A percentile compares a stretch with the other conserved stretches of the same genome.
phyloP scores from a whole-genome alignment of 176 grass and related monocot species.

The Eremochloa ophiuroides region DNA sequence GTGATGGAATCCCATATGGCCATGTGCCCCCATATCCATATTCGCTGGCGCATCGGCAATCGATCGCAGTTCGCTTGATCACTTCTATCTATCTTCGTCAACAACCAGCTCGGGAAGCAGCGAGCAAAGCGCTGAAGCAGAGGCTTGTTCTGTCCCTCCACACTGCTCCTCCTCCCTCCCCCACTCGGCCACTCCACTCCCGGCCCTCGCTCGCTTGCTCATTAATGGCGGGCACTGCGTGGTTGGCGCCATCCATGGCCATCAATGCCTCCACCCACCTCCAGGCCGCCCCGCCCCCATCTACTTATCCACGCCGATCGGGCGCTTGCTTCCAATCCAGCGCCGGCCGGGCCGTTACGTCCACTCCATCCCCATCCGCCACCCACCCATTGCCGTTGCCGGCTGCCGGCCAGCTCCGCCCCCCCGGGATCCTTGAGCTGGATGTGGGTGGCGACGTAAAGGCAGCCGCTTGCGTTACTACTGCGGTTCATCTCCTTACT shows the following conservation, averaged over 20 bases:
- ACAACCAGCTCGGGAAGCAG: background rate
- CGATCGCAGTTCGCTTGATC: too few species aligned
- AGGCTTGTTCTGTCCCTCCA: background rate
- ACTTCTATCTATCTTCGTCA: background rate
- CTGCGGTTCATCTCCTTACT: background rate
- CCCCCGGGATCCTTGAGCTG: constrained; percentile 27
- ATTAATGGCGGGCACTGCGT: constrained; percentile 46
- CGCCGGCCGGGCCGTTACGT: background rate
- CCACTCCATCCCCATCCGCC: background rate
- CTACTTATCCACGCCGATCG: constrained; percentile 1
- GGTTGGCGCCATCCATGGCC: constrained; percentile 32
- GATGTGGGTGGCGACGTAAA: constrained; percentile 40
- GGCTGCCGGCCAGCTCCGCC: constrained; percentile 28
- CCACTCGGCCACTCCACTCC: background rate
- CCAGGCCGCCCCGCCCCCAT: background rate
- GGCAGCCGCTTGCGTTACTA: background rate
- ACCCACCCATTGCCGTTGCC: constrained; percentile 27
- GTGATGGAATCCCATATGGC: too few species aligned
- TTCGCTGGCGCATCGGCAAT: too few species aligned
- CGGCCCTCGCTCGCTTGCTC: constrained; percentile 2
- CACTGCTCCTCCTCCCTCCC: background rate
- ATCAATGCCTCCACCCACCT: constrained; percentile 53
- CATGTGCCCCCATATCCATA: too few species aligned
- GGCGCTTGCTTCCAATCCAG: constrained; percentile 10
- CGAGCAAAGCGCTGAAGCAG: background rate